Percentiles rank a stretch among this genome's conserved stretches.
Evolutionary conservation across 768 basidiomycete species (phyloP).

Genomic region (Pholiota molesta): DNA sequence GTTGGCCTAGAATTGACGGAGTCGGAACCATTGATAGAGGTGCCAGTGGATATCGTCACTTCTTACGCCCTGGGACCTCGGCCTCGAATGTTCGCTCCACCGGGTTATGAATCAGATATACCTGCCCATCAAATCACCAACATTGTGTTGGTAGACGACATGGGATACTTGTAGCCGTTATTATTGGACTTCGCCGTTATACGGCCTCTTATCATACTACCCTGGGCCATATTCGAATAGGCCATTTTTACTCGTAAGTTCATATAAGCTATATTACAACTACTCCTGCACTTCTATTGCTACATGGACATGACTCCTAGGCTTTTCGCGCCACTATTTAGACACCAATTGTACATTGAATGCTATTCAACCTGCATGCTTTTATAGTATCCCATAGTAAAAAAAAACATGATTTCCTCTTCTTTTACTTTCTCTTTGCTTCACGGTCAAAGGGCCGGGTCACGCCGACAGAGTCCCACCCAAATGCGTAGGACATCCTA

Average conservation of each 20-base stretch:
- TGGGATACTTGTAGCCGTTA: background rate
- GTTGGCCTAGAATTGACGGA: constrained; percentile 29
- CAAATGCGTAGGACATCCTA: constrained; percentile 3
- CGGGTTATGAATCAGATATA: constrained; percentile 24
- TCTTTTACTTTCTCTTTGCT: background rate
- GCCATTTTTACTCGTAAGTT: background rate
- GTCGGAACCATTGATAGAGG: constrained; percentile 25
- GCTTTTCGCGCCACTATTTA: background rate
- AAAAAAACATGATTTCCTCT: background rate
- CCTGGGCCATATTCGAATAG: no score
- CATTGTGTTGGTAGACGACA: background rate
- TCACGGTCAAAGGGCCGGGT: background rate
- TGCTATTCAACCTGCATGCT: background rate
- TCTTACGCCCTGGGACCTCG: constrained; percentile 30
- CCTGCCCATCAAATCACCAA: background rate
- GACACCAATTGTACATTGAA: background rate
- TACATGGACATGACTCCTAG: background rate
- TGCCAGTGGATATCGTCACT: constrained; percentile 38
- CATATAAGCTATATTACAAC: background rate
- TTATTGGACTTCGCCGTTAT: no score
- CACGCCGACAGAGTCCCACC: background rate
- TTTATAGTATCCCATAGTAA: background rate
- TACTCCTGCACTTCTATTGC: background rate
- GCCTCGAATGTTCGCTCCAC: constrained; percentile 32
- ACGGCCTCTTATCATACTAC: no score